Base-by-base conservation (phyloP, 257 asterid species). In the Handroanthus guayacan region DNA sequence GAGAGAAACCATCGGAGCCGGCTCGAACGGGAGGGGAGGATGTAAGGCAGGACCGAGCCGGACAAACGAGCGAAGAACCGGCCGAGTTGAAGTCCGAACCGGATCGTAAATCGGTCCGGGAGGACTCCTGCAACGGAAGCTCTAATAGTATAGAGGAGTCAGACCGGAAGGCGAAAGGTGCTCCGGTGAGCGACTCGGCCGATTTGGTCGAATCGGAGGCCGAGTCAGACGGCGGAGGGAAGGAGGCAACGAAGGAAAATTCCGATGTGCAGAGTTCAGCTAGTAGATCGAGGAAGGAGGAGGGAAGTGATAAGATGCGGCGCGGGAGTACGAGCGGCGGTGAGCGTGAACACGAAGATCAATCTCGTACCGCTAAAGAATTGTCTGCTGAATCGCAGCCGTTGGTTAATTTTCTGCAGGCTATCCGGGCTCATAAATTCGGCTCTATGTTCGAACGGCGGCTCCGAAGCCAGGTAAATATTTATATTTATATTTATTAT, bases 221-320 rank as follows among this genome's bases (percentile, higher is more conserved):
- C 25, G 96, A 88, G 83, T 88, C 93, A 2, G 86, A 82, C 79
- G 89, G 86, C 71, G 89, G 78, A 3, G 84, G 58, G 64, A 83
- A 79, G 51, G 91, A 67, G 56, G 80, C 87, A 65, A 74, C 74
- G 83, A 84, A 85, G 80, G 94, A 86, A 66, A 87, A 83, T 54
- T 88, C 96, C 6, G 97, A 91, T 75, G 91, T 89, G 78, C 93
- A 87, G 78, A 89, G 97, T 62, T 83, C 94, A 4, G 93, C 90
- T n/a, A 91, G 95, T 50, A 83, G 87, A 81, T 87, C 92, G 83
- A 84, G 82, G 81, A 81, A 78, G 75, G 87, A 81, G 75, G 87
- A 79, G 75, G 86, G 86, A 18, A 82, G 69, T 43, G 92, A 89
- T 83, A 84, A 56, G 85, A 79, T 80, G 87, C 83, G 76, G 69